Conservation (phyloP, 164 flowering plant genomes). For the Akebia trifoliata region DNA sequence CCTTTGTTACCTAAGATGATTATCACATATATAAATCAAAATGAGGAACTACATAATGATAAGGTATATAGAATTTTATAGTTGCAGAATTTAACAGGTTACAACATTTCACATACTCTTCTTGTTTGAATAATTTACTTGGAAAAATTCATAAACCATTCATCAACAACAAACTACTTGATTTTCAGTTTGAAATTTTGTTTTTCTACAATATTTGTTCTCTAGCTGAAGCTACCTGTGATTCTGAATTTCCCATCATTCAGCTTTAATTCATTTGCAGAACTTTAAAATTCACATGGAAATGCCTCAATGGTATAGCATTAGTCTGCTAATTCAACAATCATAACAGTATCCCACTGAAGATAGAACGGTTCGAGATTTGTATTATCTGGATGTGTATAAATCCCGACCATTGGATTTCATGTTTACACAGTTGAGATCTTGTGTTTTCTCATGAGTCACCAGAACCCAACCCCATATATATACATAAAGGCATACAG, state of each 20-base stretch:
- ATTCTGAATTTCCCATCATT: neutral
- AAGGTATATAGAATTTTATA: neutral
- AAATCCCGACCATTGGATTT: too few species aligned
- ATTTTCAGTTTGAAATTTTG: neutral
- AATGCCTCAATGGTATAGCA: neutral
- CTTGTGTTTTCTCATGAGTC: too few species aligned
- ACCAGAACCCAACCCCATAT: too few species aligned
- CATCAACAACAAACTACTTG: neutral
- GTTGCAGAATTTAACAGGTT: neutral
- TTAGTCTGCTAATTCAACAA: neutral
- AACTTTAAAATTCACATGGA: neutral
- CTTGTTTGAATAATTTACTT: slow-evolving; percentile 1
- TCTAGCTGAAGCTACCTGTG: neutral
- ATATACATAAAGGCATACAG: too few species aligned
- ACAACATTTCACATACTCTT: neutral
- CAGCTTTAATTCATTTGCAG: neutral
- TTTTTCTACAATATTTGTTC: neutral
- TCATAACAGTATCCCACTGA: too few species aligned
- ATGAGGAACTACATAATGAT: neutral
- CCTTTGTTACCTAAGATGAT: slow-evolving; percentile 64
- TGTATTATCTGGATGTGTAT: too few species aligned
- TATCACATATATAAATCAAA: slow-evolving; percentile 9
- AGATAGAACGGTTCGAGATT: too few species aligned
- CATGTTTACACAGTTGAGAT: too few species aligned
- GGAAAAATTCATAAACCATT: neutral